phyloP scores from a whole-genome alignment of 257 asterid genomes.

The Fraxinus americana region DNA sequence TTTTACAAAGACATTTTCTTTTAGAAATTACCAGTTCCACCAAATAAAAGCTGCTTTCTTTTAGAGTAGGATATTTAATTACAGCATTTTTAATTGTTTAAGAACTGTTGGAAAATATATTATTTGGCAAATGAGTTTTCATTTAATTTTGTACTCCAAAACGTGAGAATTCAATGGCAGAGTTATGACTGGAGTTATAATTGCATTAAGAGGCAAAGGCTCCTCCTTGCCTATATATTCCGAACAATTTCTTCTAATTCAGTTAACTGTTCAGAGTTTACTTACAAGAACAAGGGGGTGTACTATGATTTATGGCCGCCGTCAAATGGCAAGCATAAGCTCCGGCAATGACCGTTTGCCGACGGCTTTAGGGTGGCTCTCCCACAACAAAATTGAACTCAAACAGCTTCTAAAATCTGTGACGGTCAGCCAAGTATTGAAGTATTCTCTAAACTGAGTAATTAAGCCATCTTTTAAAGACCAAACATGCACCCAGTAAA shows the following conservation, averaged over 20 bases:
- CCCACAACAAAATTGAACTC: conserved; percentile 64
- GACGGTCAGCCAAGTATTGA: conserved; percentile 92
- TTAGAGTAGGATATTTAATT: not conserved
- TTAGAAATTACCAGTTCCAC: too few species aligned
- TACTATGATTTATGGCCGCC: not conserved
- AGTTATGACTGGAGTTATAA: too few species aligned
- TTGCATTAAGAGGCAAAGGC: too few species aligned
- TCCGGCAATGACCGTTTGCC: conserved; percentile 71
- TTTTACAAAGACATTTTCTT: not conserved
- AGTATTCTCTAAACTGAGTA: conserved; percentile 82
- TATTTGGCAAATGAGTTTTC: too few species aligned
- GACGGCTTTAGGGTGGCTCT: conserved; percentile 86
- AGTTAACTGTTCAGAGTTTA: too few species aligned
- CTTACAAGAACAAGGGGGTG: too few species aligned
- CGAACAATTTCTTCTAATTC: too few species aligned
- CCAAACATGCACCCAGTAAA: conserved; percentile 96
- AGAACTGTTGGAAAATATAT: too few species aligned
- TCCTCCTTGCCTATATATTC: too few species aligned
- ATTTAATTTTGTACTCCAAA: too few species aligned
- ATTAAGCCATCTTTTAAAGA: conserved; percentile 67
- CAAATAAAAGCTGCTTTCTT: not conserved
- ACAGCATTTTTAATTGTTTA: not conserved
- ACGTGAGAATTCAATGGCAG: too few species aligned
- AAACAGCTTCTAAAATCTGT: conserved; percentile 48
- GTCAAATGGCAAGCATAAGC: conserved; percentile 73